Base-by-base conservation (phyloP, 768 basidiomycete species). In the Trametes cinnabarina region DNA sequence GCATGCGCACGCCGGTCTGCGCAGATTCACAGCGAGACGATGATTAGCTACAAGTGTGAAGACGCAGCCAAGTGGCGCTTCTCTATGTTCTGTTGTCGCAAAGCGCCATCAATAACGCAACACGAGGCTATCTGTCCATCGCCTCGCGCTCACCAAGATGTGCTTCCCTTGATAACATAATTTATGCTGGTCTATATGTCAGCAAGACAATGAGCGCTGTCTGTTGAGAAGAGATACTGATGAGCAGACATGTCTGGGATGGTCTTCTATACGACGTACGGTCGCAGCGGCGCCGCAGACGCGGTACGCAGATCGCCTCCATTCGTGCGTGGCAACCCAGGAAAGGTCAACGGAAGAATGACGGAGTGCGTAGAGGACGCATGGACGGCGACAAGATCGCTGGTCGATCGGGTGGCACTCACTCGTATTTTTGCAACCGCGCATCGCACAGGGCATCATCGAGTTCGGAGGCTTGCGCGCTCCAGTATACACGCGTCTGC, bases 71-170 rank as follows among this genome's bases (percentile, higher is more conserved):
- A n/a, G n/a, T n/a, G n/a, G n/a, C n/a, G n/a, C n/a, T n/a, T n/a
- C n/a, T n/a, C 8, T 14, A 34, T 39, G 37, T 8, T 14, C 37
- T n/a, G 14, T 39, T 15, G 9, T 39, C 37, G 17, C 37, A 39
- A 9, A 10, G 37, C 9, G 17, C n/a, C 37, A 39, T 39, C 37
- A 14, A n/a, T 14, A 39, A 5, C 26, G 23, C 40, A 30, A 40
- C 51, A 43, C 51, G 51, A 52, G 51, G 51, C 51, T 52, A 52
- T 14, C 37, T 3, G n/a, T 51, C 49, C 51, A 52, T 17, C 14
- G 51, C 30, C 25, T 39, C 10, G 26, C 48, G 35, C 48, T 19
- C 48, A 34, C 23, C 32, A 39, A 50, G 19, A 4, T 15, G 30
- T 39, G n/a, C 37, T n/a, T 39, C 37, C 37, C 11, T 15, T 39